Percentiles rank a stretch among this genome's conserved stretches.
Conservation (phyloP, 768 basidiomycete genomes). For the Termitomyces sp. region DNA sequence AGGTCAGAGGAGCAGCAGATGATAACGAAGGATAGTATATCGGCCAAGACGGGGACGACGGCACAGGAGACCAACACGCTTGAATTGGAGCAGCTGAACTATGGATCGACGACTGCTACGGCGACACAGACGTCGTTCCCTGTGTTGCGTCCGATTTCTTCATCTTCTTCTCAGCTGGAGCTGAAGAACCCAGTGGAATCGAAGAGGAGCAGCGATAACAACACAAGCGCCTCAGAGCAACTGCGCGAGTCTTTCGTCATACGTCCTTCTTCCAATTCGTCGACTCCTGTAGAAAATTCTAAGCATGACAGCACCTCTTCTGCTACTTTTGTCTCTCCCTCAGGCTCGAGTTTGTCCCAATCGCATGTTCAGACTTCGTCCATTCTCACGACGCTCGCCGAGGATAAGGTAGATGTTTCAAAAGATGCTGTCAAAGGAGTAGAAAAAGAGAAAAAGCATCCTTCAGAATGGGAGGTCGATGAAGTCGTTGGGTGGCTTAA, state of each 20-base stretch:
- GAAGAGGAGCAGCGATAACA: constrained; percentile 2
- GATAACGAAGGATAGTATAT: background rate
- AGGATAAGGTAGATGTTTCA: background rate
- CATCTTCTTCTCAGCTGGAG: background rate
- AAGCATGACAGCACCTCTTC: constrained; percentile 36
- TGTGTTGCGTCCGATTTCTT: constrained; percentile 17
- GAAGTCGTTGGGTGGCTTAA: constrained; percentile 89
- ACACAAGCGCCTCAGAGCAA: constrained; percentile 16
- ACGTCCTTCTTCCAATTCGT: constrained; percentile 18
- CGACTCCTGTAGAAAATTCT: constrained; percentile 21
- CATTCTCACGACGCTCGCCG: background rate
- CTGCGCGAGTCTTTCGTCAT: constrained; percentile 23
- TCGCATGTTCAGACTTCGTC: constrained; percentile 11
- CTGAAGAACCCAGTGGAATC: background rate
- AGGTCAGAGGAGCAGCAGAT: background rate
- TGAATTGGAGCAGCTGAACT: constrained; percentile 24
- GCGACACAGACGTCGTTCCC: constrained; percentile 25
- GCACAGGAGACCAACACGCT: background rate
- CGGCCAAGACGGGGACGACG: background rate
- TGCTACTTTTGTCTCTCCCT: constrained; percentile 4
- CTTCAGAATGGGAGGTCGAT: constrained; percentile 80
- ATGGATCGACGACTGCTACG: constrained; percentile 32
- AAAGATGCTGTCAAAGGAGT: background rate
- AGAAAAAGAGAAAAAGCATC: constrained; percentile 34
- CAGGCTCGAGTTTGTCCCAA: constrained; percentile 5